Evolutionary conservation across 176 grass and related monocot genomes (phyloP), one percentile per base, ranked within the genome.

Genomic region (Rhynchospora pubera): DNA sequence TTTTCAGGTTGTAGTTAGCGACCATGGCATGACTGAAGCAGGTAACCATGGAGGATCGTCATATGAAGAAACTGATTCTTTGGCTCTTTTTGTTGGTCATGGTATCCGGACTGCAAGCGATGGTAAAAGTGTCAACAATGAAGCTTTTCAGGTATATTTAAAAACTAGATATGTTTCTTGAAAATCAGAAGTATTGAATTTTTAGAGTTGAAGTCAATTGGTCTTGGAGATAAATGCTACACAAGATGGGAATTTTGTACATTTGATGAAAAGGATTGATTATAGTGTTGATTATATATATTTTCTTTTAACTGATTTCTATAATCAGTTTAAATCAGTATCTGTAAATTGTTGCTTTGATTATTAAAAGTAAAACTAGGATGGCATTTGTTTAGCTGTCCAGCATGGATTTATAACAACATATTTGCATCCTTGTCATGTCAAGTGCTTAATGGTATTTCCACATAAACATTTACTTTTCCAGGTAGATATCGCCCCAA

Each of bases 11-110:
- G 85, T 98, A 65, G 85, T 94, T 78, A 98, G 95, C 67, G 95
- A 94, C 82, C 95, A 94, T 88, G 95, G 95, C 83, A 98, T 98
- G 95, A 98, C 92, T 84, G 81, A 89, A 70, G 85, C 86, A 69
- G 95, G 95, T 85, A 98, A 93, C 84, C 95, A 98, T 86, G 95
- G 95, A 74, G 95, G 92, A 68, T 98, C 95, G 77, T 98, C 92
- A 24, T 98, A 90, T 28, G 89, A 98, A 90, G 92, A 94, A 84
- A 93, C 87, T 52, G 96, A 98, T 80, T 93, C 92, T 56, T 84
- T 98, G 70, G 87, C 85, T 84, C 89, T 98, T 87, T 94, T 94
- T 86, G 81, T 98, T 48, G 91, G 94, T 68, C 77, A 83, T 74
- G 83, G 62, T 77, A 85, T 87, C 77, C 57, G 87, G 55, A 86